Base-by-base conservation (phyloP, 1,139 yeast genomes). In the Yamadazyma mexicana region DNA sequence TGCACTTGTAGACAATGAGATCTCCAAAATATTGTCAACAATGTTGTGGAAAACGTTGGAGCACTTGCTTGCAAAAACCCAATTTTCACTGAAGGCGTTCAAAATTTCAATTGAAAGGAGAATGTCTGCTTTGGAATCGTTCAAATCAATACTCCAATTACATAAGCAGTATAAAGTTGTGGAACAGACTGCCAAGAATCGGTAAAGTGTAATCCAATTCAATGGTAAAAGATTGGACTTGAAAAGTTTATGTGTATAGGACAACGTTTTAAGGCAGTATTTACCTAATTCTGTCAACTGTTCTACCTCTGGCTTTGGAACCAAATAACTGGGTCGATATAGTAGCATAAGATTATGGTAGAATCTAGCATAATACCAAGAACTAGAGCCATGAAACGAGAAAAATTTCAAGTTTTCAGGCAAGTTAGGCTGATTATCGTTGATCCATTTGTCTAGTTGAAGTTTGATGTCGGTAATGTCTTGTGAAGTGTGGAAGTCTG, bases 141-240 rank as follows among this genome's bases (percentile, higher is more conserved):
- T 55, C 14, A 73, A 52, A 48, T 74, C 77, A 20, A 73, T 64
- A 31, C 68, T 58, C 31, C 31, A 28, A 28, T 28, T 28, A 16
- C 31, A 28, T 16, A 75, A 46, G 44, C 79, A 73, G 48, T 64
- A 70, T 3, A 74, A 50, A 10, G 74, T 60, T 1, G 73, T 66
- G 17, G 76, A 66, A 48, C 78, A 71, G 12, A 66, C 64, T 25
- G 71, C 66, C 28, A 75, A 47, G 23, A 75, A 65, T 37, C 75
- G 58, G 47, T 71, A 68, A 11, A 73, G 48, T 1, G 77, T 72
- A 22, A 73, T 67, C 79, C 79, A 75, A 45, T 71, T 73, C 37
- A 71, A 51, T 0, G 78, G 79, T 26, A 74, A 50, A 29, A 69
- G 47, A 38, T 65, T 68, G 11, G 69, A 58, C 34, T 66, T 62